Conservation (phyloP, 75 land plant genomes). For the Sequoia sempervirens region DNA sequence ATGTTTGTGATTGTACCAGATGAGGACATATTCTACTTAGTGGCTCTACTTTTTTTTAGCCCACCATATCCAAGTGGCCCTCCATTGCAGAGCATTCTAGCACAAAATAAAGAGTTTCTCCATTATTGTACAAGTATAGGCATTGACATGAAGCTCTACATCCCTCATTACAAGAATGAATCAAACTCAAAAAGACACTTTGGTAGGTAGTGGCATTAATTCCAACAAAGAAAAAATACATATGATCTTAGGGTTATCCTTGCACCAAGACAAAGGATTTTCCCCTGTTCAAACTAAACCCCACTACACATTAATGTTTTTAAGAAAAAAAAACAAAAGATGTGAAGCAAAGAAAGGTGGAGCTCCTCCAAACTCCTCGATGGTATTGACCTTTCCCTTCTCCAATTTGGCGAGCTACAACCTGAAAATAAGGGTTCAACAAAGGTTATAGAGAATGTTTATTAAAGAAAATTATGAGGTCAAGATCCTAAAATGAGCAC, state of each 20-base stretch:
- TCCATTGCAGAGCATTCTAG: slow-evolving; percentile 9
- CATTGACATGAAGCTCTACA: too few relatives aligned
- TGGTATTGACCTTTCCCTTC: too few relatives aligned
- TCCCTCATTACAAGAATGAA: slow-evolving; percentile 6
- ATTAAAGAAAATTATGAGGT: too few relatives aligned
- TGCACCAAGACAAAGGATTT: slow-evolving; percentile 34
- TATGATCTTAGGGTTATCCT: slow-evolving; percentile 29
- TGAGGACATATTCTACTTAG: slow-evolving; percentile 26
- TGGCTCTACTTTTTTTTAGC: slow-evolving; percentile 18
- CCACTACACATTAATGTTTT: not conserved
- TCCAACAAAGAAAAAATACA: slow-evolving; percentile 10
- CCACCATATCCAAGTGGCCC: slow-evolving; percentile 2
- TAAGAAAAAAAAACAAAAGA: too few relatives aligned
- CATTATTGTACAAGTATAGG: slow-evolving; percentile 1
- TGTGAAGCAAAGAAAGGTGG: too few relatives aligned
- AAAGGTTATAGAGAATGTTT: too few relatives aligned
- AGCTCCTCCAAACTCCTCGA: too few relatives aligned
- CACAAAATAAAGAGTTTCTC: slow-evolving; percentile 23
- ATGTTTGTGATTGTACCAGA: too few relatives aligned
- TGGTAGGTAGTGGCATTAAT: slow-evolving; percentile 22
- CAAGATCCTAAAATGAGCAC: too few relatives aligned
- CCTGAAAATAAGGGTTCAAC: too few relatives aligned
- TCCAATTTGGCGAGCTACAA: too few relatives aligned
- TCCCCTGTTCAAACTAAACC: slow-evolving; percentile 7
- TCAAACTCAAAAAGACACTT: slow-evolving; percentile 23